Percentiles rank a stretch among this genome's conserved stretches.
phyloP scores from a whole-genome alignment of 2,329 filamentous ascomycete species.

The Exophiala dermatitidis region DNA sequence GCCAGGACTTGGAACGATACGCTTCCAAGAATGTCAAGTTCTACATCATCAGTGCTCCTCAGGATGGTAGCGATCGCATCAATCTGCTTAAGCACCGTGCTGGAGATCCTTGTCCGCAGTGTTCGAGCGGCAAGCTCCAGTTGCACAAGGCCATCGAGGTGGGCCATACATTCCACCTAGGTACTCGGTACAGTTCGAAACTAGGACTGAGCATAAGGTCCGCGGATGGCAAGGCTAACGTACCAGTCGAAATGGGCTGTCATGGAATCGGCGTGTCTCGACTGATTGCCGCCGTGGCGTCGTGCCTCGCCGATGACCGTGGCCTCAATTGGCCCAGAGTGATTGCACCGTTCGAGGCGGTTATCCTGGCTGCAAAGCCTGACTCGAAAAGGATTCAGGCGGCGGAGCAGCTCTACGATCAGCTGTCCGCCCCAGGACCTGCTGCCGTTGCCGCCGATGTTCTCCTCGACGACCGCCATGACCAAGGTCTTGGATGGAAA shows the following conservation, averaged over 20 bases:
- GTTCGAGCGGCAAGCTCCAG: conserved; percentile 54
- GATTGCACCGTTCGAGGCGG: conserved; percentile 76
- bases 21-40: conserved; percentile 4
- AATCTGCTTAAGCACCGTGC: conserved; percentile 57
- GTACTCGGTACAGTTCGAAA: conserved; percentile 75
- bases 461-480: conserved; percentile 64
- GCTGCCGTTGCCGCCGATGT: conserved; percentile 50
- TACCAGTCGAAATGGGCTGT: conserved; percentile 84
- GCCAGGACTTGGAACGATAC: conserved; percentile 8
- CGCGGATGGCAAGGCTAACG: conserved; percentile 30
- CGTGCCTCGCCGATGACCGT: conserved; percentile 60
- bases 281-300: conserved; percentile 78
- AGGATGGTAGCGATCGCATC: conserved; percentile 2
- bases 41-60: conserved; percentile 6
- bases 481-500: conserved; percentile 69
- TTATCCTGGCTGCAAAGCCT: conserved; percentile 53
- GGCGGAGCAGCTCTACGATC: conserved; percentile 57
- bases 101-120: conserved; percentile 68
- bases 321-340: conserved; percentile 82
- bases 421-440: conserved; percentile 35
- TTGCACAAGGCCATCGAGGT: conserved; percentile 75
- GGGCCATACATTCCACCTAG: conserved; percentile 90
- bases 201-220: conserved; percentile 53
- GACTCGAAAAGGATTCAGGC: conserved; percentile 37
- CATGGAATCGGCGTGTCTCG: conserved; percentile 91